Percentiles rank a stretch among this genome's conserved stretches.
Evolutionary conservation across 768 basidiomycete genomes (phyloP).

Genomic region (Rossbeevera mucosa): DNA sequence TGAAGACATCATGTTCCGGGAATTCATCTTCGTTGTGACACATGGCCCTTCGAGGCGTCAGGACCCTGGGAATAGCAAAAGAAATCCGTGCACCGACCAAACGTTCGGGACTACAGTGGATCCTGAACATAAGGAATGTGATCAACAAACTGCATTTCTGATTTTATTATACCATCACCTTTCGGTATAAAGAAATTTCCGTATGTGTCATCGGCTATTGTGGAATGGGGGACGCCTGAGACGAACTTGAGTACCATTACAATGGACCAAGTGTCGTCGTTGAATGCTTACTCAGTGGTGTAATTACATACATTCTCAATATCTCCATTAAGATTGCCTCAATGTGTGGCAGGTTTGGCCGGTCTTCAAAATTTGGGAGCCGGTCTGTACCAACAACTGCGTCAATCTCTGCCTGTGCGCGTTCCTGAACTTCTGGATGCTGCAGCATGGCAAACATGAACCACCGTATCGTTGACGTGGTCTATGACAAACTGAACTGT

Average conservation of each 20-base stretch:
- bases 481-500: slow-evolving; percentile 1
- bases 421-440: slow-evolving; percentile 29
- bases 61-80: not conserved
- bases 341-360: slow-evolving; percentile 25
- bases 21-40: slow-evolving; percentile 6
- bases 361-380: slow-evolving; percentile 25
- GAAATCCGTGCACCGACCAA: slow-evolving; percentile 8
- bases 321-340: slow-evolving; percentile 29
- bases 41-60: slow-evolving; percentile 15
- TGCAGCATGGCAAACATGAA: slow-evolving; percentile 33
- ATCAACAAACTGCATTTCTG: not conserved
- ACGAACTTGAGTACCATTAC: not conserved
- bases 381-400: slow-evolving; percentile 25
- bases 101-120: slow-evolving; percentile 16
- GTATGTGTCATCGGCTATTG: slow-evolving; percentile 16
- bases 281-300: slow-evolving; percentile 20
- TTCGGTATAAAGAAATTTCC: slow-evolving; percentile 19
- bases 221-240: slow-evolving; percentile 16
- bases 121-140: slow-evolving; percentile 7
- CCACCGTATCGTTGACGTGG: slow-evolving; percentile 6
- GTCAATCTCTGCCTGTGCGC: slow-evolving; percentile 30
- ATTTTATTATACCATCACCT: slow-evolving; percentile 7
- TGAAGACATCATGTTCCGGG: slow-evolving; percentile 24
- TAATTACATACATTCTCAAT: slow-evolving; percentile 25
- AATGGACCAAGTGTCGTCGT: too few relatives aligned